Percentiles rank a stretch among this genome's conserved stretches.
Evolutionary conservation across 2,329 filamentous ascomycete species (phyloP).

Genomic region (Alternaria sp.): DNA sequence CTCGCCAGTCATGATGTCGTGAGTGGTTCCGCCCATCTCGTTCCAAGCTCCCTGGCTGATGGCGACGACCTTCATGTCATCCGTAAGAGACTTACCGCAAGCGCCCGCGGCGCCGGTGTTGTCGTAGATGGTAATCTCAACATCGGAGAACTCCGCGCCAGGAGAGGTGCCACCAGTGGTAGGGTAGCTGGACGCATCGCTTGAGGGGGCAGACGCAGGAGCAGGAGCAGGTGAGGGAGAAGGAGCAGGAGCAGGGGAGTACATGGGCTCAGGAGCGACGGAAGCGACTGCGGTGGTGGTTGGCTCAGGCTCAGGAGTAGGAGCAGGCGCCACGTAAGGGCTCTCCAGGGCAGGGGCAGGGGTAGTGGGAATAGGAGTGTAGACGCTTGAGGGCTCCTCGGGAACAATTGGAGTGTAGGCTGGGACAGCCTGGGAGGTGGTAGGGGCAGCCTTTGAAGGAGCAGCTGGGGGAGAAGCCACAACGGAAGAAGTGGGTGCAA

Average conservation of each 20-base stretch:
- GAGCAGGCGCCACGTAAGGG: conserved; percentile 15
- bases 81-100: conserved; percentile 40
- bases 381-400: conserved; percentile 23
- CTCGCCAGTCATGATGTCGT: conserved; percentile 42
- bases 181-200: conserved; percentile 12
- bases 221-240: conserved; percentile 18
- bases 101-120: conserved; percentile 39
- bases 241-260: conserved; percentile 20
- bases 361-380: conserved; percentile 20
- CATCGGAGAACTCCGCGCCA: conserved; percentile 27
- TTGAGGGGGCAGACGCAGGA: conserved; percentile 16
- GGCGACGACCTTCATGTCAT: conserved; percentile 41
- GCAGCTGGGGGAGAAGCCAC: conserved; percentile 23
- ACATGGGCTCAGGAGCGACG: conserved; percentile 7
- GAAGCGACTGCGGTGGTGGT: conserved; percentile 7
- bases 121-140: conserved; percentile 50
- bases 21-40: conserved; percentile 37
- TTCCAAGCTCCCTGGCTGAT: conserved; percentile 38
- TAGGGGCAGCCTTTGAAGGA: conserved; percentile 12
- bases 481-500: conserved; percentile 21
- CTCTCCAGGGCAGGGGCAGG: conserved; percentile 20
- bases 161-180: conserved; percentile 10
- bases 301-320: conserved; percentile 20
- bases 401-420: conserved; percentile 24
- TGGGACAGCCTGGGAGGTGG: conserved; percentile 15